Conservation (phyloP, 108 stramenopile species). For the Pseudonitzschia pungens region DNA sequence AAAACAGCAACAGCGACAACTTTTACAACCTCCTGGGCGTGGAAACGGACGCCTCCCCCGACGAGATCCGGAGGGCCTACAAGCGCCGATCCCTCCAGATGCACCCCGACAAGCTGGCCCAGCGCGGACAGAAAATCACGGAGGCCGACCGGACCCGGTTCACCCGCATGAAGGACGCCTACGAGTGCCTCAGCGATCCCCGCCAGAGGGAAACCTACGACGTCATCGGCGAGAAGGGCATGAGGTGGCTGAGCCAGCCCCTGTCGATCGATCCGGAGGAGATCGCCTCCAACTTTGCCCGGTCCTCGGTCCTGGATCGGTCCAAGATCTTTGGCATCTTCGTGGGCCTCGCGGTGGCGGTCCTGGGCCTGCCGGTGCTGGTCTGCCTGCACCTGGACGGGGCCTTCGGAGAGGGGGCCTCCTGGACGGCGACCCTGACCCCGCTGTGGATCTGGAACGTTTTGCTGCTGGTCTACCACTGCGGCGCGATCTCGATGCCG, state of each 20-base stretch:
- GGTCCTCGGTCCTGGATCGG: constrained; percentile 62
- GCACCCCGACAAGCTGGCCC: constrained; percentile 98
- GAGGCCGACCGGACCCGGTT: constrained; percentile 77
- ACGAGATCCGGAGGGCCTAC: constrained; percentile 94
- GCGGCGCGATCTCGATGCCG: constrained; percentile 78
- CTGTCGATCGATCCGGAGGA: constrained; percentile 85
- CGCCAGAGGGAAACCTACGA: constrained; percentile 88
- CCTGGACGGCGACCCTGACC: constrained; percentile 67
- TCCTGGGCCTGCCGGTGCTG: constrained; percentile 68
- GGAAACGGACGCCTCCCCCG: constrained; percentile 59
- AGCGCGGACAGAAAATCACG: constrained; percentile 80
- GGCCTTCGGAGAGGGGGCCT: constrained; percentile 17
- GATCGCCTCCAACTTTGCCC: constrained; percentile 86
- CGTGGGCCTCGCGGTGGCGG: constrained; percentile 57
- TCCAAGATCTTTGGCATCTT: constrained; percentile 89
- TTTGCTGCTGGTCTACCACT: constrained; percentile 74
- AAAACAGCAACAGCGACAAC: constrained; percentile 36
- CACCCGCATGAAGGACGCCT: constrained; percentile 91
- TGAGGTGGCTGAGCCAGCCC: constrained; percentile 89
- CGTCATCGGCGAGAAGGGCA: constrained; percentile 84
- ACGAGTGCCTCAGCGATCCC: constrained; percentile 86
- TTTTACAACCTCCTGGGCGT: constrained; percentile 81
- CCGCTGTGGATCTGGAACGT: constrained; percentile 86
- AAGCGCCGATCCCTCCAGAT: constrained; percentile 87
- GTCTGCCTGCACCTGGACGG: constrained; percentile 85